Conservation (phyloP, 2,329 filamentous ascomycete genomes). For the Colletotrichum sp. region DNA sequence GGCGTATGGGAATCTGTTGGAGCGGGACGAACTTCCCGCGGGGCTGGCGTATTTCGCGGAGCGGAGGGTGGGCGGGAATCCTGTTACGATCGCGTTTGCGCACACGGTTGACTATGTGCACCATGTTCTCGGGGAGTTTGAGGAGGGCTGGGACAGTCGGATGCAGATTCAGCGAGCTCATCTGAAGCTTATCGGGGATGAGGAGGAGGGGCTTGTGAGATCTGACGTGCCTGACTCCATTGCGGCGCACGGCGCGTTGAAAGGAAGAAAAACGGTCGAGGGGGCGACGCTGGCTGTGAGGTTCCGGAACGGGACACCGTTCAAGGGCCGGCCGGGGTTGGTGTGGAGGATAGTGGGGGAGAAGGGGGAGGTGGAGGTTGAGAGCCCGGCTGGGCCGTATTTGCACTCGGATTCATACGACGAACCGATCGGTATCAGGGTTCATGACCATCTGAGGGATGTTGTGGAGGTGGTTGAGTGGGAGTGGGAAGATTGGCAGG, state of each 20-base stretch:
- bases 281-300: conserved; percentile 47
- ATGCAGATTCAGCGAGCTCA: conserved; percentile 35
- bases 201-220: background rate
- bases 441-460: conserved; percentile 54
- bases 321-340: conserved; percentile 48
- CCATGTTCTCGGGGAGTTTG: background rate
- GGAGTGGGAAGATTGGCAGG: conserved; percentile 51
- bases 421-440: conserved; percentile 47
- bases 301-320: conserved; percentile 52
- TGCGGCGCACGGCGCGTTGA: conserved; percentile 41
- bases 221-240: conserved; percentile 29
- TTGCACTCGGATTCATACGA: conserved; percentile 35
- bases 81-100: conserved; percentile 43
- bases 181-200: background rate
- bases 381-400: conserved; percentile 11
- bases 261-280: conserved; percentile 24
- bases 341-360: conserved; percentile 58
- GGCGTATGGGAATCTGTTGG: conserved; percentile 39
- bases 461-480: conserved; percentile 46
- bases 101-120: conserved; percentile 28
- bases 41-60: conserved; percentile 53
- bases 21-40: conserved; percentile 34
- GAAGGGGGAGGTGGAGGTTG: conserved; percentile 47
- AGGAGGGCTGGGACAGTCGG: background rate
- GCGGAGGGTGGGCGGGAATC: conserved; percentile 49